Base-by-base conservation (phyloP, 768 basidiomycete genomes). In the Coprinellus aureogranulatus region DNA sequence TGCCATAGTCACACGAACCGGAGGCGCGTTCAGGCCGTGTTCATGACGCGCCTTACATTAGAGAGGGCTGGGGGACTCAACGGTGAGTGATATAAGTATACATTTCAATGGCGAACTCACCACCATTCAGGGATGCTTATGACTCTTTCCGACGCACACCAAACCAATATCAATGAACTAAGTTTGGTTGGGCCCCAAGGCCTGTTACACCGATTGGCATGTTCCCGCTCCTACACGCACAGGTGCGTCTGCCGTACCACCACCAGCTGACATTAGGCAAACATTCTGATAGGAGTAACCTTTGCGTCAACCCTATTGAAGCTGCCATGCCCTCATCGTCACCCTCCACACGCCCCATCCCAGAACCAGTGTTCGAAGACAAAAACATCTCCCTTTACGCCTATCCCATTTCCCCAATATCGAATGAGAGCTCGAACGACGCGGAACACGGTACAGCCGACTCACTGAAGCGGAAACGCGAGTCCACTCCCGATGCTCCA, bases 171-270 rank as follows among this genome's bases (percentile, higher is more conserved):
- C 30, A 69, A 76, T 18, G 73, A 78, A 41, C 61, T 96, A 34
- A 72, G 82, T 45, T 63, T 96, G 22, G 72, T 83, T 22, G 94
- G 93, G 3, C 94, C 94, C 2, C 77, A 77, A 12, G 92, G 90
- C 30, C 68, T 89, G n/a, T 65, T 78, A 16, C 90, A 94, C 68
- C 78, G 79, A 57, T 64, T 94, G 37, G 88, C 90, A 18, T 79
- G 86, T 2, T 85, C 88, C 81, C 80, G 92, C 10, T 72, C 77
- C 31, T 90, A 86, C 63, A 78, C 83, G 0, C 84, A 74, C 61
- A 79, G 92, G 92, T 92, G 64, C 61, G 76, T 67, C n/a, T 16
- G 39, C 34, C 39, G 10, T 5, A 3, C 37, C 3, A 47, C 48
- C 49, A 3, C 37, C 26, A 14, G 18, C 42, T 14, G 46, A 18